Evolutionary conservation across 192 early-diverging fungal species (phyloP), one percentile per base, ranked within the genome.

Genomic region (Entomortierella parvispora): DNA sequence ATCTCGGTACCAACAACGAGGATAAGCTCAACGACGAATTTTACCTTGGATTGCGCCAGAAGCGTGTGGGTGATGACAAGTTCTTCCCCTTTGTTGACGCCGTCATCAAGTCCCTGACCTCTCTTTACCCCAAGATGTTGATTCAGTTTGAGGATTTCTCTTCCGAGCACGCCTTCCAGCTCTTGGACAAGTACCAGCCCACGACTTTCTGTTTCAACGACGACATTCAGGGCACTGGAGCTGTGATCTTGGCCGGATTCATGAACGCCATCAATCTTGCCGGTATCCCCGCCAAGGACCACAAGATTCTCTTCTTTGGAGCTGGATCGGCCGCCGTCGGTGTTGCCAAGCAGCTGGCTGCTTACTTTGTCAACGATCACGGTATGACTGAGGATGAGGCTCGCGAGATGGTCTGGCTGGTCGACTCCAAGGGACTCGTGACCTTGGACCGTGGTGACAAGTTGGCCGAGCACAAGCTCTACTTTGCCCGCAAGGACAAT

Each of bases 131-230:
- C 10, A 80, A 88, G 44, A 74, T 95, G 67, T 85, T 99, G 23
- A 91, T 99, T 53, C 97, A 99, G 82, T 98, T 97, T 55, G 97
- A 99, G 81, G 97, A 99, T 75, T 99, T 96, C 65, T 94, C 93
- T 25, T 92, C 93, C 11, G 94, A 95, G 66, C 95, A 97, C 53
- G 93, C 97, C 11, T 97, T 97, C 76, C 91, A 87, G 18, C 82
- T 95, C 32, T 81, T 98, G 49, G 87, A 90, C 20, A 85, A 90
- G 58, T 96, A 95, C 81, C 87, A 92, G 60, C 51, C 90, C 68
- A 81, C 85, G 22, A 90, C 88, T 40, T 87, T 93, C 55, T 93
- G 90, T 80, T 99, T 99, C 81, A 99, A 99, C 81, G 97, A 99
- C 64, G 94, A 96, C 67, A 95, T 96, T 61, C 94, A 95, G 70